A percentile compares a stretch with the other conserved stretches of the same genome.
Conservation (phyloP, 495 filamentous ascomycete genomes). For the Halenospora varia region DNA sequence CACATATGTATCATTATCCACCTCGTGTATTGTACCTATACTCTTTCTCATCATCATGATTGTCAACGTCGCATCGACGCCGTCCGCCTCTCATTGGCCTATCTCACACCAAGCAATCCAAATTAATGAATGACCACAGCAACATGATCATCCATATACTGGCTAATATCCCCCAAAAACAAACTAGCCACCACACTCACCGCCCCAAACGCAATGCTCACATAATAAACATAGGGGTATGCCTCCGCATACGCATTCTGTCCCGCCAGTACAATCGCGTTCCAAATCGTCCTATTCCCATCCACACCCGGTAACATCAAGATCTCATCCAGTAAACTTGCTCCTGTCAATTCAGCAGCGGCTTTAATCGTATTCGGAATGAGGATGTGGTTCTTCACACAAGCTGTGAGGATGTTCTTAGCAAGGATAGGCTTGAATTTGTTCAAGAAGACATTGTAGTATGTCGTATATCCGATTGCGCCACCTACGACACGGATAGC, state of each 20-base stretch:
- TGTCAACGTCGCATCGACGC: too few species aligned
- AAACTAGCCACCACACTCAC: constrained; percentile 59
- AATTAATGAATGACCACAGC: constrained; percentile 55
- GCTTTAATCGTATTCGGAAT: constrained; percentile 34
- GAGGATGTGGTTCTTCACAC: constrained; percentile 51
- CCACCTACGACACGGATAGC: constrained; percentile 69
- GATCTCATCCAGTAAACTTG: constrained; percentile 49
- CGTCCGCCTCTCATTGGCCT: too few species aligned
- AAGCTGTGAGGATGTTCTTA: constrained; percentile 49
- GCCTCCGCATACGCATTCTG: constrained; percentile 57
- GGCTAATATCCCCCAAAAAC: constrained; percentile 59
- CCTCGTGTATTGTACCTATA: too few species aligned
- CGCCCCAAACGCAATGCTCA: constrained; percentile 62
- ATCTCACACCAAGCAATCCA: too few species aligned
- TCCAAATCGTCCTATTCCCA: constrained; percentile 47
- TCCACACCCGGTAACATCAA: constrained; percentile 51
- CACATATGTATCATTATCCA: too few species aligned
- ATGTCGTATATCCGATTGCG: constrained; percentile 66
- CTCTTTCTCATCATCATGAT: too few species aligned
- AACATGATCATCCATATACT: constrained; percentile 67
- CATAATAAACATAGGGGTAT: constrained; percentile 66
- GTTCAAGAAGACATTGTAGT: constrained; percentile 71
- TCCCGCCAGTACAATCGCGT: constrained; percentile 57
- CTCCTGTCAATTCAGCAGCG: constrained; percentile 54
- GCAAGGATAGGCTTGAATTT: constrained; percentile 54